A percentile compares a stretch with the other conserved stretches of the same genome.
These are phyloP conservation scores for Tephrocybe sp. DNA, from an alignment of 768 basidiomycete species.

Conservation along the genomic window DNA sequence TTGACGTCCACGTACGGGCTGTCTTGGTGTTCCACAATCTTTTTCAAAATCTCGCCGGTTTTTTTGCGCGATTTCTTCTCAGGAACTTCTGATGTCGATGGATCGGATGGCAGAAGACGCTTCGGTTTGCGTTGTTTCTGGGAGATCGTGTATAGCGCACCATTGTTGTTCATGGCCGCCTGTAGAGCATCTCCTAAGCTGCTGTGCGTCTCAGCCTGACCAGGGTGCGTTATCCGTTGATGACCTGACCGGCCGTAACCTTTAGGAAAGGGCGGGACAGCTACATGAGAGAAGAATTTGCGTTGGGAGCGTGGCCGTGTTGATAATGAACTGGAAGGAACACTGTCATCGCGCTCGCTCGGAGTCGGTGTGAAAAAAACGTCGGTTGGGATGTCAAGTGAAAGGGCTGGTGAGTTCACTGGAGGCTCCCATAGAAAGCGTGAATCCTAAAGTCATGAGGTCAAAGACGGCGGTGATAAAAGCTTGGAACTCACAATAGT, in stretches of 20 bases:
- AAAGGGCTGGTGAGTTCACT: conserved; percentile 10
- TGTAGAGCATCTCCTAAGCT: conserved; percentile 16
- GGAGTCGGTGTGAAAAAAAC: conserved; percentile 7
- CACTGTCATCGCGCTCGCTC: conserved; percentile 9
- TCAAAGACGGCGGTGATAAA: background rate
- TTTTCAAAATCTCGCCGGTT: too few relatives aligned
- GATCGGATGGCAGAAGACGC: background rate
- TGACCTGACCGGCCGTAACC: conserved; percentile 16
- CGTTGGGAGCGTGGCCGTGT: background rate
- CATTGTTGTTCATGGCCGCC: conserved; percentile 14
- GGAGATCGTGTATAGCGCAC: background rate
- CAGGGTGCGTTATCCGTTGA: background rate
- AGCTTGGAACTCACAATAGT: background rate
- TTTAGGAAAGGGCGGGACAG: conserved; percentile 20
- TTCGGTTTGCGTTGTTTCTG: background rate
- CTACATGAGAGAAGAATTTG: conserved; percentile 20
- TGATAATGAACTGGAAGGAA: conserved; percentile 1
- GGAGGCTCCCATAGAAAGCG: conserved; percentile 1
- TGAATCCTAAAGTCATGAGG: background rate
- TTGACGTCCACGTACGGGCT: background rate
- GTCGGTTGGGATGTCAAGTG: background rate
- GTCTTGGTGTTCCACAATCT: too few relatives aligned
- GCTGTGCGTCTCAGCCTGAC: conserved; percentile 3
- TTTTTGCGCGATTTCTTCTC: background rate
- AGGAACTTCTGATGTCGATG: background rate